phyloP scores from a whole-genome alignment of 2,329 filamentous ascomycete genomes.

The Diplocarpon mali region DNA sequence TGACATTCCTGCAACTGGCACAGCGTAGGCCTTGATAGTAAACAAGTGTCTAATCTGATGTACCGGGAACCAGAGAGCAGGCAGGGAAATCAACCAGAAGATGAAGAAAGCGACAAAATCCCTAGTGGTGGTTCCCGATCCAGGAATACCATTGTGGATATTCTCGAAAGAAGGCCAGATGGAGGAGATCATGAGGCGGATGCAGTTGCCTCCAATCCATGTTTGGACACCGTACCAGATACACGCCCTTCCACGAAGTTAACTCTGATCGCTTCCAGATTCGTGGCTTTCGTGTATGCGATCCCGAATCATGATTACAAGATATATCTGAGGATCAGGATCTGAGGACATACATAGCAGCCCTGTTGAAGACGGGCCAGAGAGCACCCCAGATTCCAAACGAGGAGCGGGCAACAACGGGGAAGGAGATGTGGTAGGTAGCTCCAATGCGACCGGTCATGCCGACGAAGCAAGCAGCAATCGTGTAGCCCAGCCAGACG shows the following conservation, averaged over 20 bases:
- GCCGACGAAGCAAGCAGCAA: slow-evolving; percentile 66
- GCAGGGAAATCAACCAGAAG: slow-evolving; percentile 72
- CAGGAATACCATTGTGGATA: slow-evolving; percentile 53
- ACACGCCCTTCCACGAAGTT: slow-evolving; percentile 33
- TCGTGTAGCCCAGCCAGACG: slow-evolving; percentile 75
- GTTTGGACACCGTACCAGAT: slow-evolving; percentile 81
- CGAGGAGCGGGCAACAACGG: slow-evolving; percentile 63
- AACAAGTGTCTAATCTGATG: slow-evolving; percentile 84
- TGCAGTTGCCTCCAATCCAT: slow-evolving; percentile 77
- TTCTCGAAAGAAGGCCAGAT: slow-evolving; percentile 58
- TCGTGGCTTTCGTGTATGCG: too few species aligned
- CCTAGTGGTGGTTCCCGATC: slow-evolving; percentile 61
- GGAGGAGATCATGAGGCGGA: slow-evolving; percentile 78
- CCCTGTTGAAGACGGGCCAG: slow-evolving; percentile 82
- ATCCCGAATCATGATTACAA: too few species aligned
- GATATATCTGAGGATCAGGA: too few species aligned
- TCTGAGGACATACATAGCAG: slow-evolving; percentile 44
- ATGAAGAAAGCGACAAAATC: slow-evolving; percentile 76
- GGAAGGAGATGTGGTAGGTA: slow-evolving; percentile 81
- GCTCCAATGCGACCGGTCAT: slow-evolving; percentile 75
- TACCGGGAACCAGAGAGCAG: slow-evolving; percentile 81
- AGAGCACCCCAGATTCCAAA: slow-evolving; percentile 85
- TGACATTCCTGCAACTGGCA: slow-evolving; percentile 70
- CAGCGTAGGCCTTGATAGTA: slow-evolving; percentile 78
- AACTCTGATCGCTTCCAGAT: too few species aligned